Conservation (phyloP, 1,139 yeast species). For the Suhomyces bokatorum region DNA sequence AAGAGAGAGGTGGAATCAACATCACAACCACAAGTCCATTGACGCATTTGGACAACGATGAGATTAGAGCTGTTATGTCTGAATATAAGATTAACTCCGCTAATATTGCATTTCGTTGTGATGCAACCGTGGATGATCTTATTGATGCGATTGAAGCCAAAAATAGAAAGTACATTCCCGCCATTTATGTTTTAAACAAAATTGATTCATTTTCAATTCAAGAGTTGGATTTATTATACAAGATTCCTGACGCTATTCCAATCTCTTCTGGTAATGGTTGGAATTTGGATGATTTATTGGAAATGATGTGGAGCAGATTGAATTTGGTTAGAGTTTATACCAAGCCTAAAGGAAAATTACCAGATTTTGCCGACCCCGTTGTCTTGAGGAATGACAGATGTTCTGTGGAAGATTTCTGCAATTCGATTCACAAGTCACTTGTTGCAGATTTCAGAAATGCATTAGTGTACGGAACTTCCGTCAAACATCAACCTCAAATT, state of each 20-base stretch:
- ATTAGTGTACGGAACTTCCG: conserved; percentile 86
- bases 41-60: conserved; percentile 88
- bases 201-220: conserved; percentile 93
- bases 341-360: conserved; percentile 91
- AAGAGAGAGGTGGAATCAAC: conserved; percentile 93
- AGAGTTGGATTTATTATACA: conserved; percentile 83
- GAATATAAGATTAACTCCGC: conserved; percentile 96
- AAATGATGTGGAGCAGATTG: conserved; percentile 91
- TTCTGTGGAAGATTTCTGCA: conserved; percentile 93
- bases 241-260: conserved; percentile 96
- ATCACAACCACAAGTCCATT: conserved; percentile 92
- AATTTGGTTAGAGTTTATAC: conserved; percentile 93
- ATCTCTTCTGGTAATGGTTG: conserved; percentile 94
- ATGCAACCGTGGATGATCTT: conserved; percentile 94
- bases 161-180: conserved; percentile 91
- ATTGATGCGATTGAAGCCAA: conserved; percentile 92
- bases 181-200: conserved; percentile 89
- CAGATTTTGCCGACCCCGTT: conserved; percentile 94
- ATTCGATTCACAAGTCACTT: conserved; percentile 89
- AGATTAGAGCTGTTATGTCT: conserved; percentile 91
- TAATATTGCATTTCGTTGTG: conserved; percentile 95
- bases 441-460: conserved; percentile 94
- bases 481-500: conserved; percentile 96
- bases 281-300: conserved; percentile 93
- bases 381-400: conserved; percentile 81